Evolutionary conservation across 257 asterid species (phyloP), one percentile per base, ranked within the genome.

Genomic region (Ajuga chamaepitys): DNA sequence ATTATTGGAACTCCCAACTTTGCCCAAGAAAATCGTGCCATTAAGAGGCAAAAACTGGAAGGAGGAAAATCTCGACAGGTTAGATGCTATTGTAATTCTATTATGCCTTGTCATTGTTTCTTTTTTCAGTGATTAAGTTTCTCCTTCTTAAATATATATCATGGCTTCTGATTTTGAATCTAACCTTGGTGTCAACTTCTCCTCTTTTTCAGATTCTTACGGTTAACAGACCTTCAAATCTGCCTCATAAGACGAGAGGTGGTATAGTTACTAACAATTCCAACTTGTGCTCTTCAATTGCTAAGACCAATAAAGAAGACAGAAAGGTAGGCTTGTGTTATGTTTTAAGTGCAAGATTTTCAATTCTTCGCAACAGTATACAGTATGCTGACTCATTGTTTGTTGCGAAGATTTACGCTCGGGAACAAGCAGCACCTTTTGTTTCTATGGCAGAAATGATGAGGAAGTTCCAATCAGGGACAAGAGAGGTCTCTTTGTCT

Each of bases 361-460:
- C 28, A 4, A 7, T n/a, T 26, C 34, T 41, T 16, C 8, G 53
- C 14, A 5, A 2, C 21, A 55, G 22, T 38, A 12, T 30, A 8
- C 50, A 18, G 25, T 47, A 13, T 62, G 63, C 66, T 69, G 41
- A 66, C 34, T 47, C 48, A 24, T 58, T 65, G 37, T 62, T 17
- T 50, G 1, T 46, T 12, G 44, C 65, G 65, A 77, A 92, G 98
- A 76, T 88, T 62, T 92, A 88, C 12, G 85, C 83, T 50, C 85
- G 93, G 63, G 89, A 89, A 69, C 82, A 70, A 70, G 84, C 88
- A 50, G 89, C 81, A 7, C 95, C 90, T 16, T 92, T 83, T 67
- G 88, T 92, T 72, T 88, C 98, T 7, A 84, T 74, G 79, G 96
- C 97, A 53, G 97, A 92, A 80, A 92, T 92, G 98, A 82, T 85